These are phyloP conservation scores for Rhizopogon hawkerae DNA, from an alignment of 1,284 basidiomycete species.

Conservation along the genomic window DNA sequence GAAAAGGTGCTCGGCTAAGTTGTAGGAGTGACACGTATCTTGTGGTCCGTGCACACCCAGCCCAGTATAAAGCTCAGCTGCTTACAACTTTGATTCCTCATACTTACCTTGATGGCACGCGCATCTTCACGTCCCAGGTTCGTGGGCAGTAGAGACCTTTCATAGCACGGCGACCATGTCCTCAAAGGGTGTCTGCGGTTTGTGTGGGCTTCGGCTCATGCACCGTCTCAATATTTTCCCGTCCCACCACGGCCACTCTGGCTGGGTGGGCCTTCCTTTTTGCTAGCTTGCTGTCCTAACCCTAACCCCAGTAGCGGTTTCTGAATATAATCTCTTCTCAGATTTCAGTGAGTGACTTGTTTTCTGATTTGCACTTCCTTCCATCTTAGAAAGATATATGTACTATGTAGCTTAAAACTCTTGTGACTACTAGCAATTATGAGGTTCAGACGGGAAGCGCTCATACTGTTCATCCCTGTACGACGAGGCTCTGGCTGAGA, in stretches of 20 bases:
- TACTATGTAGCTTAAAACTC: too few relatives aligned
- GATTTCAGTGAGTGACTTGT: too few relatives aligned
- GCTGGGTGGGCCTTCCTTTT: slow-evolving; percentile 35
- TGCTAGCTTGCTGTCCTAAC: slow-evolving; percentile 20
- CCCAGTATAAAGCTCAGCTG: not conserved
- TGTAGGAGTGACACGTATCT: too few relatives aligned
- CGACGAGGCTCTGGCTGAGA: too few relatives aligned
- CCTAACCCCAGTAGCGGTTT: slow-evolving; percentile 30
- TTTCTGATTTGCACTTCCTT: too few relatives aligned
- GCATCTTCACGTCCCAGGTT: slow-evolving; percentile 32
- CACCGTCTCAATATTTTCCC: slow-evolving; percentile 65
- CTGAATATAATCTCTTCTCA: not conserved
- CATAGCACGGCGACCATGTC: slow-evolving; percentile 58
- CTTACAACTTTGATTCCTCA: slow-evolving; percentile 13
- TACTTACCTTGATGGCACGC: slow-evolving; percentile 35
- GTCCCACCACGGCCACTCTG: slow-evolving; percentile 50
- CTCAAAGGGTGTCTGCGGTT: slow-evolving; percentile 41
- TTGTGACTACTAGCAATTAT: too few relatives aligned
- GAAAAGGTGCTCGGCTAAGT: too few relatives aligned
- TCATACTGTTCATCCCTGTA: too few relatives aligned
- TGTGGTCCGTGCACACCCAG: not conserved
- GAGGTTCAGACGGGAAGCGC: too few relatives aligned
- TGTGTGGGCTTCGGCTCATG: slow-evolving; percentile 61
- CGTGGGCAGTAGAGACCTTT: slow-evolving; percentile 36
- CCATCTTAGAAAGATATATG: too few relatives aligned